Conservation (phyloP, 2,329 filamentous ascomycete genomes). For the Botrytis squamosa region DNA sequence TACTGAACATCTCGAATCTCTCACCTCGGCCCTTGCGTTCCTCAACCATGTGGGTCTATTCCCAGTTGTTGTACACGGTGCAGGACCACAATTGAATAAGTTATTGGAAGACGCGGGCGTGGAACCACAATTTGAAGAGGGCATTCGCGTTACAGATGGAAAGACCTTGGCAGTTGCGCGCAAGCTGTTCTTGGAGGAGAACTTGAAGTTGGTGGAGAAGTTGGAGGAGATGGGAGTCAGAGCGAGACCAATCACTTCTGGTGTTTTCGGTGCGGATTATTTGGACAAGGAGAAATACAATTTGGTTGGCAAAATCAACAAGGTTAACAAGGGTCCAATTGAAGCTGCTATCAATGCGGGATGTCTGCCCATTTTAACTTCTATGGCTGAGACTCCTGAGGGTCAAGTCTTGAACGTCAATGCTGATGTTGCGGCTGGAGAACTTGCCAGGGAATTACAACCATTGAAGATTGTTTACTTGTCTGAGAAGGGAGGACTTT, state of each 20-base stretch:
- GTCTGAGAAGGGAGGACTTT: conserved; percentile 95
- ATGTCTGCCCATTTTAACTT: conserved; percentile 90
- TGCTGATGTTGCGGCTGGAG: conserved; percentile 92
- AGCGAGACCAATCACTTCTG: conserved; percentile 82
- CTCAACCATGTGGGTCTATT: conserved; percentile 93
- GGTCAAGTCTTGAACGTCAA: conserved; percentile 97
- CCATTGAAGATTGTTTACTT: conserved; percentile 97
- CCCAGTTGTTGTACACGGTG: conserved; percentile 93
- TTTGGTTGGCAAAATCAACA: conserved; percentile 90
- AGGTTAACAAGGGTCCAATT: conserved; percentile 86
- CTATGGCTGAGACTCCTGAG: conserved; percentile 90
- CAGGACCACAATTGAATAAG: conserved; percentile 91
- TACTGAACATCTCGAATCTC: conserved; percentile 87
- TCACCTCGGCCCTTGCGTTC: conserved; percentile 86
- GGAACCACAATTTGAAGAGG: conserved; percentile 93
- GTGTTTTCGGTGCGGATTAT: conserved; percentile 91
- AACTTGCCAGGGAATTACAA: conserved; percentile 83
- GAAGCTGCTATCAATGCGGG: conserved; percentile 88
- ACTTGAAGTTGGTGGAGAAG: conserved; percentile 85
- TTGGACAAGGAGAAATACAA: conserved; percentile 96
- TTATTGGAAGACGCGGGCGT: conserved; percentile 87
- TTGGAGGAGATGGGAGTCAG: conserved; percentile 87
- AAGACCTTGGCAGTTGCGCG: conserved; percentile 90
- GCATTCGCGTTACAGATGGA: conserved; percentile 90
- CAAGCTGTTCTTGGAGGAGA: conserved; percentile 93